Conservation (phyloP, 768 basidiomycete genomes). For the Phanerochaete carnosa region DNA sequence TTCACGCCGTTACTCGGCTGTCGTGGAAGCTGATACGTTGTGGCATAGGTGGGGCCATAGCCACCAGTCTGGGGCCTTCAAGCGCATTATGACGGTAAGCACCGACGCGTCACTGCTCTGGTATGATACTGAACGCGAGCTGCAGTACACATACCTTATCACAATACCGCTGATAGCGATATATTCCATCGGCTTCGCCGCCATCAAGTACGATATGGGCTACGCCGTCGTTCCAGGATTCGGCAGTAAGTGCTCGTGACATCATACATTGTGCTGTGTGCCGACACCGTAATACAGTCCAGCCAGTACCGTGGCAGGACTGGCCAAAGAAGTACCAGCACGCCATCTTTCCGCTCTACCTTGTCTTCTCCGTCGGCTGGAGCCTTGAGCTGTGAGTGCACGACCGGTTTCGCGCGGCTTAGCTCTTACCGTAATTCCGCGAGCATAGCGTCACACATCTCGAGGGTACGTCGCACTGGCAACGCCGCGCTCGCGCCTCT, state of each 20-base stretch:
- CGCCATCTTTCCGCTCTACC: slow-evolving; percentile 62
- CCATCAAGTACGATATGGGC: slow-evolving; percentile 75
- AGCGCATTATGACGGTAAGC: slow-evolving; percentile 80
- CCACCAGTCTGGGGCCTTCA: slow-evolving; percentile 69
- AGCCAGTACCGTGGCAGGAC: slow-evolving; percentile 58
- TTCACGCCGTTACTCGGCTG: neutral
- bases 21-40: neutral
- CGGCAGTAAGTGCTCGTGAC: slow-evolving; percentile 44
- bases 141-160: slow-evolving; percentile 68
- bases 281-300: slow-evolving; percentile 35
- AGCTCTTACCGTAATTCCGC: neutral
- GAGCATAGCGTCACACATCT: slow-evolving; percentile 65
- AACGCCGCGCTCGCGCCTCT: neutral
- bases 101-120: neutral
- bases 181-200: slow-evolving; percentile 59
- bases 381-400: slow-evolving; percentile 65
- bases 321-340: slow-evolving; percentile 47
- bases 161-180: slow-evolving; percentile 56
- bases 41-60: slow-evolving; percentile 63
- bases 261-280: neutral
- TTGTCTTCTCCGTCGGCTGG: slow-evolving; percentile 68
- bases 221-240: slow-evolving; percentile 40
- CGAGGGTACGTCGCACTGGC: slow-evolving; percentile 49
- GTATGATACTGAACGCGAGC: neutral
- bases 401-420: neutral